These are phyloP conservation scores for Pseudofabraea citricarpa DNA, from an alignment of 2,329 filamentous ascomycete genomes.

Conservation along the genomic window DNA sequence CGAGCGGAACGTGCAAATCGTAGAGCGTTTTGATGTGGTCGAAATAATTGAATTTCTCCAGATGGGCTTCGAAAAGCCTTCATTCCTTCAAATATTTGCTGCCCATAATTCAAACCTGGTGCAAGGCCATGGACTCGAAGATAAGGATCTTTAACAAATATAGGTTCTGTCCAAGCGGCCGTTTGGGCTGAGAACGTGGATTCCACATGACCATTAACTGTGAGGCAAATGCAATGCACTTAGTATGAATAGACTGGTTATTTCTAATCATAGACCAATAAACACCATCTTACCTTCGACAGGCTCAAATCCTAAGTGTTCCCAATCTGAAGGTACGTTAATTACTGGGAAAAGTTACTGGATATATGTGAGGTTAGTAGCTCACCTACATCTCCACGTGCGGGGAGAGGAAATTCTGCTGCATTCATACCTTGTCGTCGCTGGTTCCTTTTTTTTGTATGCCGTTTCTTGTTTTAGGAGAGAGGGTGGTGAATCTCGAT, in stretches of 20 bases:
- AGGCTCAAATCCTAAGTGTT: slow-evolving; percentile 3
- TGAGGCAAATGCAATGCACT: not conserved
- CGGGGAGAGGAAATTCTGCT: not conserved
- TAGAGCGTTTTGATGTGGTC: slow-evolving; percentile 56
- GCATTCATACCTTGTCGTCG: not conserved
- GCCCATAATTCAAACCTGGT: slow-evolving; percentile 63
- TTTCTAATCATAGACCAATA: not conserved
- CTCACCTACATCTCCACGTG: slow-evolving; percentile 1
- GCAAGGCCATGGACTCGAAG: slow-evolving; percentile 62
- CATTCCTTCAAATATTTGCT: slow-evolving; percentile 66
- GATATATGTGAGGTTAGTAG: not conserved
- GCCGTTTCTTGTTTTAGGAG: not conserved
- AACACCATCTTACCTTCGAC: slow-evolving; percentile 2
- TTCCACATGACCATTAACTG: slow-evolving; percentile 63
- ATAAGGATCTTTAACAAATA: slow-evolving; percentile 55
- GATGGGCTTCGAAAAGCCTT: slow-evolving; percentile 58
- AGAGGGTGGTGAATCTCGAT: not conserved
- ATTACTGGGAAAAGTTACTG: not conserved
- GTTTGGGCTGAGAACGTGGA: slow-evolving; percentile 51
- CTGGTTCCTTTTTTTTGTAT: not conserved
- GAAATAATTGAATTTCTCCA: slow-evolving; percentile 58
- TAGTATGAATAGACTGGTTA: not conserved
- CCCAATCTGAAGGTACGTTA: slow-evolving; percentile 2
- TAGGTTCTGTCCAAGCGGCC: slow-evolving; percentile 51
- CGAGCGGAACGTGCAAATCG: slow-evolving; percentile 59